Percentiles rank a stretch among this genome's conserved stretches.
phyloP scores from a whole-genome alignment of 2,329 filamentous ascomycete species.

The Phoma herbarum region DNA sequence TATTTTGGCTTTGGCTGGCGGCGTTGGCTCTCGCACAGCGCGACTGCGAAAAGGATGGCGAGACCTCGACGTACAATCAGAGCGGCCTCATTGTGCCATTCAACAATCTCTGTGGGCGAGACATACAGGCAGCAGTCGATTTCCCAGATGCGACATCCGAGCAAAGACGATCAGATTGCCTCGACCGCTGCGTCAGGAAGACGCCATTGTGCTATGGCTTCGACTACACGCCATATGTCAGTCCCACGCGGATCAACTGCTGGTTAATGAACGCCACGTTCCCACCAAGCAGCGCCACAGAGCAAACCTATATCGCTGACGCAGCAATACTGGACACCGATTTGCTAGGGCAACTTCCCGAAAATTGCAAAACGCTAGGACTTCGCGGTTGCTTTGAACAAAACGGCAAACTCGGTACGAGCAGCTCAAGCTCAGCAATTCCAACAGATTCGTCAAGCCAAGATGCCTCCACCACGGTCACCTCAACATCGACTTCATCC shows the following conservation, averaged over 20 bases:
- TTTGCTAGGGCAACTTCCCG: neutral
- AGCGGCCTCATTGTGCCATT: conserved; percentile 10
- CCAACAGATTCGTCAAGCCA: no score
- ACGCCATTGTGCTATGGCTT: conserved; percentile 22
- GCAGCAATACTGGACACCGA: conserved; percentile 12
- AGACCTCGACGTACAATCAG: conserved; percentile 5
- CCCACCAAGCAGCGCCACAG: neutral
- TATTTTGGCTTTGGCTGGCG: neutral
- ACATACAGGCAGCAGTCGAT: conserved; percentile 22
- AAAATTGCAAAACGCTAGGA: neutral
- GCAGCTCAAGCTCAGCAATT: neutral
- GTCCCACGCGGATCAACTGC: conserved; percentile 9
- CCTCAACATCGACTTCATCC: neutral
- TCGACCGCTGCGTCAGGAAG: conserved; percentile 20
- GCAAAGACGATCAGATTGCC: conserved; percentile 9
- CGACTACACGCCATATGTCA: conserved; percentile 15
- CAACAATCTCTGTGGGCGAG: conserved; percentile 23
- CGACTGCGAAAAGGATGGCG: conserved; percentile 5
- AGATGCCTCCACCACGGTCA: neutral
- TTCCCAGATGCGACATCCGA: conserved; percentile 10
- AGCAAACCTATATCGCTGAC: conserved; percentile 8
- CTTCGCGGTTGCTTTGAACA: neutral
- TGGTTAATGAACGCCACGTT: conserved; percentile 21
- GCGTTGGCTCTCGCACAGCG: neutral
- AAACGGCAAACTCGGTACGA: neutral